A percentile compares a stretch with the other conserved stretches of the same genome.
Evolutionary conservation across 2,329 filamentous ascomycete genomes (phyloP).

Genomic region (Orbilia blumenaviensis): DNA sequence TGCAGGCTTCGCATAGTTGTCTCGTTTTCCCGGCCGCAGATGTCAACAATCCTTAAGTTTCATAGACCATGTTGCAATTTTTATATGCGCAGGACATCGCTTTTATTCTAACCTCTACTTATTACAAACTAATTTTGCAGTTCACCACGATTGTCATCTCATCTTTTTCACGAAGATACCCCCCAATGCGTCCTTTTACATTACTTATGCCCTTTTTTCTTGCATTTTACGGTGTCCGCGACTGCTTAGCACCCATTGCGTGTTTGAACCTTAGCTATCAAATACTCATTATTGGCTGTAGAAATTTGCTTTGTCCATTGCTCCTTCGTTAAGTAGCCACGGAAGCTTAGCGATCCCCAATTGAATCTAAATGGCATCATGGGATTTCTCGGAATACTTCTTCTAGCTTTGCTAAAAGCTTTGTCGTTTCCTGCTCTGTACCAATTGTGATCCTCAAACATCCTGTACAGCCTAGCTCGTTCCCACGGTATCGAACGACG

Average conservation of each 20-base stretch:
- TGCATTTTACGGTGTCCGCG: constrained; percentile 1
- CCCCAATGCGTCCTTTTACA: neutral
- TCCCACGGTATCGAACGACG: constrained; percentile 91
- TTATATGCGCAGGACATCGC: neutral
- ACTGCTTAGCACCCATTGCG: neutral
- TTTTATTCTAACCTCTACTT: no score
- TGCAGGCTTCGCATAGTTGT: neutral
- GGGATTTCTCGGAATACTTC: constrained; percentile 63
- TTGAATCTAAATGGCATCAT: neutral
- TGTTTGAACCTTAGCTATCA: neutral
- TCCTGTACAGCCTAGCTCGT: constrained; percentile 87
- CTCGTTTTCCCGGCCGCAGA: no score
- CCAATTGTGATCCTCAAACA: constrained; percentile 92
- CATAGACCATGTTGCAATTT: neutral
- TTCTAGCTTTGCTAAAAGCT: constrained; percentile 76
- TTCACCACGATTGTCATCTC: no score
- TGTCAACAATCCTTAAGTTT: no score
- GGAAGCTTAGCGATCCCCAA: neutral
- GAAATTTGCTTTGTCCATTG: neutral
- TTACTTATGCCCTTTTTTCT: neutral
- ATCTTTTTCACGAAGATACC: constrained; percentile 22
- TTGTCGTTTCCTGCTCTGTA: constrained; percentile 83
- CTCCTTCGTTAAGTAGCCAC: no score
- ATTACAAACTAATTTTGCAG: no score
- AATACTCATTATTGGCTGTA: neutral